Evolutionary conservation across 441 rosid species (phyloP), one percentile per base, ranked within the genome.

Genomic region (Adansonia madagascariensis): DNA sequence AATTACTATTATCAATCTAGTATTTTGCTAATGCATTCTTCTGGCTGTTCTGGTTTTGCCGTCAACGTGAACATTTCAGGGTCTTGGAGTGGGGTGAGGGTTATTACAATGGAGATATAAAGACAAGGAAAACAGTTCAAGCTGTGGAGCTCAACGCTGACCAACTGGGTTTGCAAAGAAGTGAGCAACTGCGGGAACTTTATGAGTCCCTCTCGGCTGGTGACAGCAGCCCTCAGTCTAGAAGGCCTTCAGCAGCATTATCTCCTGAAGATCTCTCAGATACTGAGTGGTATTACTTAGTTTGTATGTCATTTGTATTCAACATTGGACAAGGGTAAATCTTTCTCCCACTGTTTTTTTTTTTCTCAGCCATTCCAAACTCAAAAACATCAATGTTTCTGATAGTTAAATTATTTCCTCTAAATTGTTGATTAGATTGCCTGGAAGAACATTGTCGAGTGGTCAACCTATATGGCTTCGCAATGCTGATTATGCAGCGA

Each of bases 191-290:
- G 53, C 85, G 97, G 82, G 97, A 96, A 83, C 88, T 96, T 8
- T 96, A 86, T 0, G 89, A 91, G 61, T 91, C 94, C 22, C 94
- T 96, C 39, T 91, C 92, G 0, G 78, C 87, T 6, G 91, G 90
- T 24, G 99, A 91, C 78, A 87, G 87, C 41, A 85, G 80, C 50
- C 82, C 92, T 22, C 94, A 89, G 76, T 87, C 89, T 62, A 88
- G 89, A 81, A 88, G 96, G 78, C 95, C 91, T 49, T 90, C 98
- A 44, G 89, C 91, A 12, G 89, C 98, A 72, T 90, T 96, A 35
- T 96, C 98, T 5, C 99, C 98, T 3, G 99, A 94, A 76, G 99
- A 96, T 83, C 98, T 96, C 70, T 85, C 98, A 31, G 98, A 93
- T 82, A 85, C 98, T 3, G 98, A 95, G 87, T 95, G 99, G 99